These are phyloP conservation scores for Naganishia cerealis DNA, from an alignment of 1,284 basidiomycete species.

Conservation along the genomic window DNA sequence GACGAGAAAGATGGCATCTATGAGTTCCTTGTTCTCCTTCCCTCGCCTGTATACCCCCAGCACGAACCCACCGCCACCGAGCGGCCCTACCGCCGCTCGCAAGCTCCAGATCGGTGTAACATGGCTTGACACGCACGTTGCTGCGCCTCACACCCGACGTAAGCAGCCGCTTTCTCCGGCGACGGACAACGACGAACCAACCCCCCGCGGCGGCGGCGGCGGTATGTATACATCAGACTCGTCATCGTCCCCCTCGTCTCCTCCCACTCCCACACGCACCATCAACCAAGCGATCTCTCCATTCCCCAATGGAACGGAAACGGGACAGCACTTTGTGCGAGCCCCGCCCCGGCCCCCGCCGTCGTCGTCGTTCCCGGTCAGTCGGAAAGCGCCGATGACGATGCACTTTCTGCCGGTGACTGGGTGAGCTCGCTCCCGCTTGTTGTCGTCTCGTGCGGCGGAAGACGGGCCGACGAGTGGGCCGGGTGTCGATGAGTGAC, in stretches of 20 bases:
- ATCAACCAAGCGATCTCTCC: too few relatives aligned
- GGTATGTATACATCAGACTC: neutral
- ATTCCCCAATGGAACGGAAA: neutral
- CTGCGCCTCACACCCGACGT: neutral
- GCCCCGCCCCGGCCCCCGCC: too few relatives aligned
- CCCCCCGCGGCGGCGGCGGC: neutral
- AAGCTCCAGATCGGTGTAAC: neutral
- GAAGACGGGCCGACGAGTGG: too few relatives aligned
- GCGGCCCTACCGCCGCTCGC: neutral
- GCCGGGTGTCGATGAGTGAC: too few relatives aligned
- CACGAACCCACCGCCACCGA: slow-evolving; percentile 16
- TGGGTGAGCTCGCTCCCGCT: too few relatives aligned
- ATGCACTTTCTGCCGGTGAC: too few relatives aligned
- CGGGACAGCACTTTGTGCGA: neutral
- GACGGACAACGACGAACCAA: neutral
- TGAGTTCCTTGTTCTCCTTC: slow-evolving; percentile 10
- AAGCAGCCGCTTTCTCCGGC: neutral
- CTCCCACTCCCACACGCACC: neutral
- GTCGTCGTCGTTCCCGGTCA: too few relatives aligned
- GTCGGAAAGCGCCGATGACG: too few relatives aligned
- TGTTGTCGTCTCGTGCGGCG: too few relatives aligned
- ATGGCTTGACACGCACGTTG: neutral
- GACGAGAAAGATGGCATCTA: slow-evolving; percentile 10
- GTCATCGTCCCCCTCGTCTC: neutral
- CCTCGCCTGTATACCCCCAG: neutral